These are phyloP conservation scores for Pestalotiopsis sp. DNA, from an alignment of 2,329 filamentous ascomycete genomes.

Conservation along the genomic window DNA sequence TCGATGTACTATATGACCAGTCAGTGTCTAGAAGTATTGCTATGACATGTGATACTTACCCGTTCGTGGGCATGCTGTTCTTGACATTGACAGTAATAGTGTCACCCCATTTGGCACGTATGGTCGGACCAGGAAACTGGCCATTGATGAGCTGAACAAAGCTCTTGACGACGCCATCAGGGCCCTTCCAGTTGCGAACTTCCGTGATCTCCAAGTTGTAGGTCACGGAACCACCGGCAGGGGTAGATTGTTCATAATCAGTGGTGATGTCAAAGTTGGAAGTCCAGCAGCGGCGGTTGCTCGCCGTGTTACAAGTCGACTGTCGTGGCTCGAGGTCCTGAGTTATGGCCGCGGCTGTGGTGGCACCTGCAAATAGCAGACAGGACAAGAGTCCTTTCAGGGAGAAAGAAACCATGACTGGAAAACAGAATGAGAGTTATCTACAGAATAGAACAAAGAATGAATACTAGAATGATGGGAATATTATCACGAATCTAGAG, in stretches of 20 bases:
- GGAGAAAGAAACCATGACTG: conserved; percentile 10
- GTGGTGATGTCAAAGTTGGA: conserved; percentile 27
- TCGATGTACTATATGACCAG: background rate
- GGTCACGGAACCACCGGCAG: conserved; percentile 18
- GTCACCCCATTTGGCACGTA: conserved; percentile 68
- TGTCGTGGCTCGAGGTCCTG: conserved; percentile 4
- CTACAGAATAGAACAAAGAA: background rate
- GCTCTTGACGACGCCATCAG: conserved; percentile 26
- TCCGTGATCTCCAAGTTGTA: conserved; percentile 26
- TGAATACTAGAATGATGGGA: background rate
- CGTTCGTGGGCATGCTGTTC: conserved; percentile 63
- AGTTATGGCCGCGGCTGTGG: conserved; percentile 4
- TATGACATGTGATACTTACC: conserved; percentile 44
- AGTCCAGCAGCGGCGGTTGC: conserved; percentile 28
- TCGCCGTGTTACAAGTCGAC: conserved; percentile 11
- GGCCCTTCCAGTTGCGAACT: conserved; percentile 25
- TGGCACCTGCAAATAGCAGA: conserved; percentile 10
- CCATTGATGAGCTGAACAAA: conserved; percentile 64
- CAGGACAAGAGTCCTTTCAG: conserved; percentile 10
- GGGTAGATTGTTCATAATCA: conserved; percentile 26
- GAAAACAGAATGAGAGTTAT: background rate
- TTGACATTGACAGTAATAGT: conserved; percentile 66
- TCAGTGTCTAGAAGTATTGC: background rate
- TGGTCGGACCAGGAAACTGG: conserved; percentile 67
- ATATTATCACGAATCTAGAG: background rate